Evolutionary conservation across 1,139 yeast genomes (phyloP), one percentile per base, ranked within the genome.

Genomic region (Hyphopichia burtonii): DNA sequence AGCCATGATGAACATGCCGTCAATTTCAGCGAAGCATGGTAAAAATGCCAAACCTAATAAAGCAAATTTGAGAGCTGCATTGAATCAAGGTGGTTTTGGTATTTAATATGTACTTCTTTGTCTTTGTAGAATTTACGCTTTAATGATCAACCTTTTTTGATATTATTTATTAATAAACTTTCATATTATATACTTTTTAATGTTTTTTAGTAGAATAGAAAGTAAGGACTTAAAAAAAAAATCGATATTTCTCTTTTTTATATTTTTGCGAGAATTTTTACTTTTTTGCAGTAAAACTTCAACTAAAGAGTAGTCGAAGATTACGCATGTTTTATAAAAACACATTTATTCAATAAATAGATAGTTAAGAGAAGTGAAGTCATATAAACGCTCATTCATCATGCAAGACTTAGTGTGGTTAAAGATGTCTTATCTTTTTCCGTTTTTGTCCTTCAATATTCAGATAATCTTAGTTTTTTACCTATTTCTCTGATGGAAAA

Each of bases 381-480:
- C n/a, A n/a, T n/a, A n/a, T n/a, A n/a, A n/a, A n/a, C n/a, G n/a
- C n/a, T n/a, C n/a, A n/a, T n/a, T n/a, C n/a, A n/a, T n/a, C n/a
- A n/a, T n/a, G n/a, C n/a, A n/a, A n/a, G n/a, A n/a, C n/a, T n/a
- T n/a, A n/a, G n/a, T n/a, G n/a, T n/a, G n/a, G n/a, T n/a, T n/a
- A n/a, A n/a, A n/a, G n/a, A n/a, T n/a, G n/a, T n/a, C n/a, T n/a
- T n/a, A n/a, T n/a, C n/a, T n/a, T n/a, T n/a, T n/a, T n/a, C n/a
- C n/a, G n/a, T n/a, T n/a, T n/a, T n/a, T n/a, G n/a, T n/a, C n/a
- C n/a, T 12, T 28, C 12, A 28, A 12, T 85, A 86, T 61, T 86
- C 94, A 2, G 90, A 81, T 41, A 86, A 69, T 51, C 93, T 69
- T 49, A 86, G 66, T 63, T 86, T 86, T 58, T 85, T 80, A 38